Percentiles rank a stretch among this genome's conserved stretches.
Evolutionary conservation across 805 yeast genomes (phyloP).

Genomic region (Metschnikowia corniflorae): DNA sequence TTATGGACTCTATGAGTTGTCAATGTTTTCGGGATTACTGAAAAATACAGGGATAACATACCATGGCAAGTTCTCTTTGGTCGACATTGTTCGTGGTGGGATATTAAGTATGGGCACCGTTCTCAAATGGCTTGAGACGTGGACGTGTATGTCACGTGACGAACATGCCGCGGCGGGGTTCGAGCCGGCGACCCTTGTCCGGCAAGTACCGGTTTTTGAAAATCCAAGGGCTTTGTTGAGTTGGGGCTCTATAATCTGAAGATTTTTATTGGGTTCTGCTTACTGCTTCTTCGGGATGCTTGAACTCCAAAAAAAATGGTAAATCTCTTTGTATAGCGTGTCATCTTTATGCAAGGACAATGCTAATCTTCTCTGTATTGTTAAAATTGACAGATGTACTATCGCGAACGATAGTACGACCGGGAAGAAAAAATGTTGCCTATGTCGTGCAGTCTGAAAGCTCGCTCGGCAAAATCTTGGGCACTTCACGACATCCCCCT

Average conservation of each 20-base stretch:
- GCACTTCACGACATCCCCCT: too few relatives aligned
- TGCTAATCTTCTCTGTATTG: slow-evolving; percentile 99
- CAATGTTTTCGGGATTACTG: too few relatives aligned
- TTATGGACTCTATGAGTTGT: too few relatives aligned
- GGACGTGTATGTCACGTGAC: slow-evolving; percentile 1
- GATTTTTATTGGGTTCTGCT: too few relatives aligned
- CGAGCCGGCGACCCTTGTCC: slow-evolving; percentile 10
- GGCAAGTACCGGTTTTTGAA: too few relatives aligned
- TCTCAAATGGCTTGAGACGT: neutral
- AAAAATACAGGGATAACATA: slow-evolving; percentile 7
- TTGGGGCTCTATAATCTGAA: neutral
- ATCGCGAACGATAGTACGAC: slow-evolving; percentile 44
- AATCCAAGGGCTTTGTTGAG: neutral
- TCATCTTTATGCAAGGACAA: slow-evolving; percentile 99
- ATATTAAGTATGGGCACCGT: neutral
- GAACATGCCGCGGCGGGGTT: neutral
- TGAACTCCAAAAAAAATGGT: slow-evolving; percentile 71
- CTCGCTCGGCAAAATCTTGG: too few relatives aligned
- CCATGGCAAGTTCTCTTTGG: slow-evolving; percentile 20
- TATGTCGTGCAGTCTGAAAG: too few relatives aligned
- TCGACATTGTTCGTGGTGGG: slow-evolving; percentile 10
- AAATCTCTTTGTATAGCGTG: slow-evolving; percentile 99
- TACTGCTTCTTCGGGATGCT: too few relatives aligned
- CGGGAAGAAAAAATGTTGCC: too few relatives aligned
- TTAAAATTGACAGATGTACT: slow-evolving; percentile 95